Conservation (phyloP, 2,329 filamentous ascomycete species). For the Aspergillus quadrilineatus region DNA sequence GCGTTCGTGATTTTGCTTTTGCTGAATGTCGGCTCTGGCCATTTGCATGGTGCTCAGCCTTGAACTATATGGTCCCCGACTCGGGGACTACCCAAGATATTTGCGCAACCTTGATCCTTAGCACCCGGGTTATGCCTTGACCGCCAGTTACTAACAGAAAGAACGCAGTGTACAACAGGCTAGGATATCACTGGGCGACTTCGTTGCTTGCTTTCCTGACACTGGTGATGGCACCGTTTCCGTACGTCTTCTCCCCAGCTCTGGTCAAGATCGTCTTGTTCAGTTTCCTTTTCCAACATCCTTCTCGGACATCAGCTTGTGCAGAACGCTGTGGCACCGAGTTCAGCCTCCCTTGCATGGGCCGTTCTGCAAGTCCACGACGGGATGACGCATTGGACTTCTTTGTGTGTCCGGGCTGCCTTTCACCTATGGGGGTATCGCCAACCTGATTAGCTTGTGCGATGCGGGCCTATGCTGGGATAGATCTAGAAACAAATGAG, state of each 20-base stretch:
- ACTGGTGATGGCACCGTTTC: slow-evolving; percentile 46
- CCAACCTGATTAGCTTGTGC: slow-evolving; percentile 2
- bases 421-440: slow-evolving; percentile 4
- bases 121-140: slow-evolving; percentile 6
- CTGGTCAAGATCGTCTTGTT: slow-evolving; percentile 2
- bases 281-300: slow-evolving; percentile 1
- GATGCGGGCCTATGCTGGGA: slow-evolving; percentile 1
- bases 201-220: slow-evolving; percentile 46
- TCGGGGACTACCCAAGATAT: slow-evolving; percentile 4
- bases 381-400: slow-evolving; percentile 13
- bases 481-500: slow-evolving; percentile 6
- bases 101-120: slow-evolving; percentile 8
- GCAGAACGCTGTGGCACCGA: slow-evolving; percentile 7
- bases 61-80: slow-evolving; percentile 8
- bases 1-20: slow-evolving; percentile 1
- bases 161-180: slow-evolving; percentile 45
- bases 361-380: slow-evolving; percentile 12
- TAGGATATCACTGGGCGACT: slow-evolving; percentile 49
- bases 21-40: not conserved
- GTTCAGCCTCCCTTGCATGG: slow-evolving; percentile 14
- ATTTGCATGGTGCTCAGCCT: not conserved
- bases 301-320: slow-evolving; percentile 4
- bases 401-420: slow-evolving; percentile 5
- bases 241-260: slow-evolving; percentile 34
- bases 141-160: slow-evolving; percentile 24